Evolutionary conservation across 176 grass and related monocot genomes (phyloP).

Genomic region (Melocanna baccifera): DNA sequence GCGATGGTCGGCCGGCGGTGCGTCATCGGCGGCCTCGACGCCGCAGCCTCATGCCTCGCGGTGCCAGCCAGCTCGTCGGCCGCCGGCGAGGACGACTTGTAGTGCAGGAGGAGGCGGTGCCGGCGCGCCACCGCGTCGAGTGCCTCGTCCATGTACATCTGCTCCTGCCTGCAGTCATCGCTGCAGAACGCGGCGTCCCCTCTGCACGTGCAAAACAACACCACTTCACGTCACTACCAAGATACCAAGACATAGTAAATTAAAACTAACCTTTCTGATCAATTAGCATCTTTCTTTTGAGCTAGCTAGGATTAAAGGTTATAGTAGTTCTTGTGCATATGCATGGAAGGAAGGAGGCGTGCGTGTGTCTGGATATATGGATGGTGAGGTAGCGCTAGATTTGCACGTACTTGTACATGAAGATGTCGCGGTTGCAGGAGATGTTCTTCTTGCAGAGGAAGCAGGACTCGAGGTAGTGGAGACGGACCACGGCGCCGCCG

Average conservation of each 20-base stretch:
- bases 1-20: constrained; percentile 54
- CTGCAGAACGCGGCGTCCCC: constrained; percentile 77
- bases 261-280: neutral
- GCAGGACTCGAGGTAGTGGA: constrained; percentile 63
- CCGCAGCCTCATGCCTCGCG: neutral
- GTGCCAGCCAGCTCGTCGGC: neutral
- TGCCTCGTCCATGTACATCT: constrained; percentile 81
- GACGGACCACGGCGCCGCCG: neutral
- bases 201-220: constrained; percentile 28
- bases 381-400: neutral
- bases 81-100: neutral
- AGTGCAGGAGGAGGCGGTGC: constrained; percentile 8
- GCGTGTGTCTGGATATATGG: neutral
- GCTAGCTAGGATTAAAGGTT: neutral
- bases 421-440: constrained; percentile 45
- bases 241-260: neutral
- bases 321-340: neutral
- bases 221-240: neutral
- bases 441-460: constrained; percentile 80
- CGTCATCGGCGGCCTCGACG: neutral
- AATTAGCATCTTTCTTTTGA: neutral
- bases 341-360: neutral
- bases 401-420: constrained; percentile 69
- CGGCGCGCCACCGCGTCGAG: constrained; percentile 47
- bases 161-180: constrained; percentile 65